Percentiles rank a stretch among this genome's conserved stretches.
These are phyloP conservation scores for Neoconidiobolus thromboides DNA, from an alignment of 371 early-diverging fungal species.

Conservation along the genomic window DNA sequence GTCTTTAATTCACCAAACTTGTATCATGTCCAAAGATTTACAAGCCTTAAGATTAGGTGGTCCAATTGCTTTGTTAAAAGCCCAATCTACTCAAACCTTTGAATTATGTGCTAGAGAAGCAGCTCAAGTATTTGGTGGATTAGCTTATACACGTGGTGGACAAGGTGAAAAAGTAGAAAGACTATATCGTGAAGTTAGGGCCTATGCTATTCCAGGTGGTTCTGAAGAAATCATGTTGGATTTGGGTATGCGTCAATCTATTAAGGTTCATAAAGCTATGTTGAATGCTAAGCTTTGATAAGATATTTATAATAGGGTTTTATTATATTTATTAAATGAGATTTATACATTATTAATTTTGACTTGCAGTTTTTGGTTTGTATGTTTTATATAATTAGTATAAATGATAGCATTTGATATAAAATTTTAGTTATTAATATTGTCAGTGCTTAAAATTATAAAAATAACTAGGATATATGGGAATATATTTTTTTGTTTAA, in stretches of 20 bases:
- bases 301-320: background rate
- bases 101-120: constrained; percentile 81
- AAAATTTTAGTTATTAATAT: no score
- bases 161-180: constrained; percentile 78
- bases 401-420: no score
- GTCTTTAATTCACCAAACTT: constrained; percentile 37
- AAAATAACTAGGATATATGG: no score
- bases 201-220: constrained; percentile 80
- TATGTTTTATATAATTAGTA: no score
- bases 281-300: background rate
- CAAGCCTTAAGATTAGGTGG: constrained; percentile 61
- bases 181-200: constrained; percentile 69
- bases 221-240: constrained; percentile 70
- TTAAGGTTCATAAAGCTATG: constrained; percentile 36
- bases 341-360: no score
- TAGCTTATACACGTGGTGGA: constrained; percentile 57
- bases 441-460: no score
- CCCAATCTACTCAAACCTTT: constrained; percentile 65
- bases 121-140: constrained; percentile 79
- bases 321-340: no score
- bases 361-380: no score
- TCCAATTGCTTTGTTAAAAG: constrained; percentile 76
- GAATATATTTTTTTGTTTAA: no score
- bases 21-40: constrained; percentile 36
- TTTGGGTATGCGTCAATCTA: constrained; percentile 54